phyloP scores from a whole-genome alignment of 441 rosid species.

The Mallotus repandus region DNA sequence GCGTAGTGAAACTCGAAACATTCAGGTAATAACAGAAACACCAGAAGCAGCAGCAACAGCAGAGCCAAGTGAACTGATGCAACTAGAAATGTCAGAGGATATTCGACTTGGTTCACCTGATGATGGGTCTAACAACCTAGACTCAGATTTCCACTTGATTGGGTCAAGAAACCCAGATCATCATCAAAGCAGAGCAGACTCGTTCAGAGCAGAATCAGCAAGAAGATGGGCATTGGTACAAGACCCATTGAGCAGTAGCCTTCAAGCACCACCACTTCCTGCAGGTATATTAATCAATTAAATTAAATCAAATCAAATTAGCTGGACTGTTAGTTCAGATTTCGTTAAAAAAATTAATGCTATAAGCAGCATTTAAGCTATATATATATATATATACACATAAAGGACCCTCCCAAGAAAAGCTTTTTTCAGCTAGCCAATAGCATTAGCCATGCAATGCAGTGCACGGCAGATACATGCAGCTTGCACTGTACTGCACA shows the following conservation, averaged over 20 bases:
- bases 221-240: slow-evolving; percentile 47
- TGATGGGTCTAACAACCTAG: slow-evolving; percentile 56
- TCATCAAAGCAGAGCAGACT: slow-evolving; percentile 37
- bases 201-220: slow-evolving; percentile 41
- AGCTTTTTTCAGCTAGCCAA: too few relatives aligned
- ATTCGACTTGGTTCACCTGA: slow-evolving; percentile 70
- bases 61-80: slow-evolving; percentile 64
- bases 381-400: too few relatives aligned
- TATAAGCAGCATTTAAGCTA: too few relatives aligned
- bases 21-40: too few relatives aligned
- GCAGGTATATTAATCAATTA: slow-evolving; percentile 26
- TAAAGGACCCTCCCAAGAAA: too few relatives aligned
- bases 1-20: slow-evolving; percentile 2
- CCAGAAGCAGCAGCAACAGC: slow-evolving; percentile 15
- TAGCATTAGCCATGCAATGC: too few relatives aligned
- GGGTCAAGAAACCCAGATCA: slow-evolving; percentile 21
- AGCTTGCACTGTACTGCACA: too few relatives aligned
- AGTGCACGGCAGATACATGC: too few relatives aligned
- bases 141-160: slow-evolving; percentile 45
- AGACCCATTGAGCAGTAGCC: slow-evolving; percentile 25
- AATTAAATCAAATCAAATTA: neutral
- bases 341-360: neutral
- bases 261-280: slow-evolving; percentile 33
- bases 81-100: slow-evolving; percentile 72
- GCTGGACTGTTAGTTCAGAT: neutral